A percentile compares a stretch with the other conserved stretches of the same genome.
Conservation (phyloP, 1,139 yeast genomes). For the Yamadazyma aaseri region DNA sequence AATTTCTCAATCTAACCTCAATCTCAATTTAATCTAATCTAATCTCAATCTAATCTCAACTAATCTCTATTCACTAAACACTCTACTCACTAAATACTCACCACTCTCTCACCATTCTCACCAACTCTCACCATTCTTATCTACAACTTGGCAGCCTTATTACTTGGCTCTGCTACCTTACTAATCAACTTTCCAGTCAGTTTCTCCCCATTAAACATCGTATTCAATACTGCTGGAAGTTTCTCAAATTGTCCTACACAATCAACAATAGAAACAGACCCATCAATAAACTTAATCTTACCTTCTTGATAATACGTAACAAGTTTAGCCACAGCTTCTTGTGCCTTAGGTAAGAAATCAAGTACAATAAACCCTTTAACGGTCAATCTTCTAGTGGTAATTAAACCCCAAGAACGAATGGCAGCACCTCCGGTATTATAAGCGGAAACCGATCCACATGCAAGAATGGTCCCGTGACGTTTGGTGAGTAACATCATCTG, state of each 20-base stretch:
- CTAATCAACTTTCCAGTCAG: conserved; percentile 37
- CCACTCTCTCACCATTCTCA: too few species aligned
- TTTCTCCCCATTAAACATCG: conserved; percentile 31
- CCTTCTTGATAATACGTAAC: conserved; percentile 39
- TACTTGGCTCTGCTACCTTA: conserved; percentile 25
- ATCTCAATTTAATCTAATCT: too few species aligned
- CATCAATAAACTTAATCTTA: conserved; percentile 30
- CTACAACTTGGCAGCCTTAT: conserved; percentile 10
- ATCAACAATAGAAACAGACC: conserved; percentile 24
- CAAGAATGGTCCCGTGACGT: conserved; percentile 46
- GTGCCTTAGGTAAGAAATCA: conserved; percentile 33
- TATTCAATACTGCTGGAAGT: conserved; percentile 30
- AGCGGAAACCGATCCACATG: conserved; percentile 64
- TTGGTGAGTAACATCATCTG: conserved; percentile 41
- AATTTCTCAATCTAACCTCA: background rate
- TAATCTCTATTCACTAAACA: too few species aligned
- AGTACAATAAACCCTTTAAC: conserved; percentile 49
- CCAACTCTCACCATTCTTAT: too few species aligned
- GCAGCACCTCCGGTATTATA: conserved; percentile 45
- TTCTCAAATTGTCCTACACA: conserved; percentile 22
- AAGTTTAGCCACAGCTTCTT: conserved; percentile 36
- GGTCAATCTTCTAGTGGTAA: conserved; percentile 47
- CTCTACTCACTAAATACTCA: too few species aligned
- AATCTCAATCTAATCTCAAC: too few species aligned
- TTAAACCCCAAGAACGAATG: conserved; percentile 39